phyloP scores from a whole-genome alignment of 139 green algal genomes.

The Coccomyxa sp. region DNA sequence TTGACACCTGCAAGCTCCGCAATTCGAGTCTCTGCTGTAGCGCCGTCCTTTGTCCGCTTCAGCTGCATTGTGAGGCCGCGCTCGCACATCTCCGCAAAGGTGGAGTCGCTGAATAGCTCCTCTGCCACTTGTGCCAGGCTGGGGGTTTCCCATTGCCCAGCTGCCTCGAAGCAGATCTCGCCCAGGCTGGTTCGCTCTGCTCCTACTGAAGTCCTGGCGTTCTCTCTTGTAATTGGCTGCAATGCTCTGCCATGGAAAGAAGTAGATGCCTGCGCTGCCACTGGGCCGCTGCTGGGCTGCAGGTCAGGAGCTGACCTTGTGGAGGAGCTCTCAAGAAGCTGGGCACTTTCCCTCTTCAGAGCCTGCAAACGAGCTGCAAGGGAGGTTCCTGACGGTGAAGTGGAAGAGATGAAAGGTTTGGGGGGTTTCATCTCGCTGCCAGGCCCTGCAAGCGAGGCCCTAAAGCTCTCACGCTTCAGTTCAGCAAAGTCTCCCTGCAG shows the following conservation, averaged over 20 bases:
- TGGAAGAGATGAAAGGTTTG: not conserved
- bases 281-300: not conserved
- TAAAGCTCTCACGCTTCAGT: conserved; percentile 34
- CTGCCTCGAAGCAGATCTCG: conserved; percentile 31
- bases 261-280: not conserved
- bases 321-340: not conserved
- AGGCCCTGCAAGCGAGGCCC: conserved; percentile 11
- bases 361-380: not conserved
- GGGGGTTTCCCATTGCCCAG: conserved; percentile 20
- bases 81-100: conserved; percentile 44
- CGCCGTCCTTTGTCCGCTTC: conserved; percentile 73
- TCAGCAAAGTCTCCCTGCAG: conserved; percentile 30
- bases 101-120: conserved; percentile 59
- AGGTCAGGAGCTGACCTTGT: not conserved
- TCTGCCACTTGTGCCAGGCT: conserved; percentile 31
- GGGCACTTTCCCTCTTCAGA: not conserved
- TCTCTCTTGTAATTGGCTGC: not conserved
- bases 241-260: not conserved
- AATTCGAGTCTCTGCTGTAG: conserved; percentile 72
- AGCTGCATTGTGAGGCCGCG: conserved; percentile 65
- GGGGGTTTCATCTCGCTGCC: not conserved
- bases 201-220: not conserved
- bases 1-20: conserved; percentile 64
- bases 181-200: not conserved
- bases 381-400: not conserved